Percentiles rank a stretch among this genome's conserved stretches.
These are phyloP conservation scores for Cadophora sp. DNA, from an alignment of 2,329 filamentous ascomycete genomes.

Conservation along the genomic window DNA sequence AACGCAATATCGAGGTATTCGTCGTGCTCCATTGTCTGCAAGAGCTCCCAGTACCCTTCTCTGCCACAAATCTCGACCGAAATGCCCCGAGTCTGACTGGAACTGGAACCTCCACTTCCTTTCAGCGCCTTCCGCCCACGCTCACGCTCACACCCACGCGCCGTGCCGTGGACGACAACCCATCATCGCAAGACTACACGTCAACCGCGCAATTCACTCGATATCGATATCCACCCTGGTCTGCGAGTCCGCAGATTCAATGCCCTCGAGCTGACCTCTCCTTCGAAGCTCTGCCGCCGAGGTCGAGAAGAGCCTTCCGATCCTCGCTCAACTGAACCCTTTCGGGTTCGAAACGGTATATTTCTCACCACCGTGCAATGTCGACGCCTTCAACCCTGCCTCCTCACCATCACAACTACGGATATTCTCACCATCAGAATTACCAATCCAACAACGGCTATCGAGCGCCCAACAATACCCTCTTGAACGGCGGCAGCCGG, in stretches of 20 bases:
- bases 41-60: not conserved
- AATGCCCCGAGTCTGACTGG: constrained; percentile 34
- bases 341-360: constrained; percentile 36
- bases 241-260: constrained; percentile 31
- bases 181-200: constrained; percentile 17
- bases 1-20: constrained; percentile 17
- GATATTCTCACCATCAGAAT: constrained; percentile 62
- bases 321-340: constrained; percentile 34
- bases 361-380: constrained; percentile 56
- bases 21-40: constrained; percentile 14
- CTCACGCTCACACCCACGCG: constrained; percentile 22
- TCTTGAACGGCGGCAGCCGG: constrained; percentile 44
- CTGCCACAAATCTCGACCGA: constrained; percentile 15
- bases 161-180: constrained; percentile 27
- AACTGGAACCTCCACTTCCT: constrained; percentile 21
- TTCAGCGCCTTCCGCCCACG: constrained; percentile 29
- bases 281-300: constrained; percentile 29
- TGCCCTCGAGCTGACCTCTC: constrained; percentile 29
- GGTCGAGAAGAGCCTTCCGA: constrained; percentile 25
- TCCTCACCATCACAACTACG: constrained; percentile 70
- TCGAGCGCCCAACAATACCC: constrained; percentile 52
- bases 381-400: constrained; percentile 81
- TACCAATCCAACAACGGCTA: constrained; percentile 62
- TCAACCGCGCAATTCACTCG: constrained; percentile 33
- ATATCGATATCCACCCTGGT: constrained; percentile 8